A percentile compares a stretch with the other conserved stretches of the same genome.
phyloP scores from a whole-genome alignment of 2,329 filamentous ascomycete genomes.

The Bipolaris sorokiniana region DNA sequence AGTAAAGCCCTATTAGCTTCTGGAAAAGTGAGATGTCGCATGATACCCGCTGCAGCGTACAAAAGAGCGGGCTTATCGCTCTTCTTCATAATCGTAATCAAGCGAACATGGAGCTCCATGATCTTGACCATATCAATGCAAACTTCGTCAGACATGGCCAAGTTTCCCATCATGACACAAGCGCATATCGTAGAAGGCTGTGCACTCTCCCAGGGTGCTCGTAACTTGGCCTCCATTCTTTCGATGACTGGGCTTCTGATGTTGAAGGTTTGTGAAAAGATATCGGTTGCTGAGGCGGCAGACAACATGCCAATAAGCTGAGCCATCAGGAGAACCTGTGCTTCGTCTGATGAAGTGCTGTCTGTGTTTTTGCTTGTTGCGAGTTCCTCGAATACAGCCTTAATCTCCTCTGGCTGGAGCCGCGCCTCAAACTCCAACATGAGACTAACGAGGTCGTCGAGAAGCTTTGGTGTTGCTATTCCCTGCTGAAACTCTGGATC shows the following conservation, averaged over 20 bases:
- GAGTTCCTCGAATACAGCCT: conserved; percentile 39
- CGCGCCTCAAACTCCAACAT: conserved; percentile 41
- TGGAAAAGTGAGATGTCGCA: conserved; percentile 47
- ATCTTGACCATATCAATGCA: conserved; percentile 46
- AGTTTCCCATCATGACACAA: conserved; percentile 49
- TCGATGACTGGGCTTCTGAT: conserved; percentile 37
- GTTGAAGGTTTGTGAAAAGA: conserved; percentile 37
- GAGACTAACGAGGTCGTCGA: conserved; percentile 39
- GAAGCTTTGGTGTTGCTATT: conserved; percentile 35
- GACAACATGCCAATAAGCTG: conserved; percentile 43
- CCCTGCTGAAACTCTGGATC: conserved; percentile 44
- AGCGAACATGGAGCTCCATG: conserved; percentile 37
- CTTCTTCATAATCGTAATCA: conserved; percentile 38
- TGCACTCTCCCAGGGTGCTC: conserved; percentile 18
- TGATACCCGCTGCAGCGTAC: conserved; percentile 46
- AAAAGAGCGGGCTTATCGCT: conserved; percentile 39
- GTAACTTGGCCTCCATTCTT: conserved; percentile 35
- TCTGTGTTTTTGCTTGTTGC: conserved; percentile 33
- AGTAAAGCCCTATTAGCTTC: conserved; percentile 38
- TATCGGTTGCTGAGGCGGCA: conserved; percentile 44
- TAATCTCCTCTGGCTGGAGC: conserved; percentile 33
- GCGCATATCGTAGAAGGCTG: conserved; percentile 42
- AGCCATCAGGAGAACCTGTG: conserved; percentile 36
- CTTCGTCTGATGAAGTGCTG: conserved; percentile 32
- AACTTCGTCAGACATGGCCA: conserved; percentile 45